Base-by-base conservation (phyloP, 192 early-diverging fungal genomes). In the Piromyces sp. region DNA sequence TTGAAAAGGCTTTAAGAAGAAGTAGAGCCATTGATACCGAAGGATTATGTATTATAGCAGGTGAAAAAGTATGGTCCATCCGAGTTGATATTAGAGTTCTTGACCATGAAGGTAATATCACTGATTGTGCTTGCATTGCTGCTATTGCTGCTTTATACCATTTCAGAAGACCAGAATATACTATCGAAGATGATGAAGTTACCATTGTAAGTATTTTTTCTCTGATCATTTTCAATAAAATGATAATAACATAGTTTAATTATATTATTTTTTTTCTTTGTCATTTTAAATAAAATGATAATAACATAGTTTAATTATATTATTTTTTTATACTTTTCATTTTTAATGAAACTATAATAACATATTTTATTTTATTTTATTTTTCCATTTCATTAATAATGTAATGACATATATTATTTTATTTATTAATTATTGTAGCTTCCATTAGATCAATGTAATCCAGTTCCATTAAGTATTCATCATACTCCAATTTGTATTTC, bases 11-110 rank as follows among this genome's bases (percentile, higher is more conserved):
- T 2, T 86, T 99, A 85, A 89, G 91, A 81, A 88, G 92, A 82
- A 92, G 91, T 81, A 88, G 94, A 37, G 96, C 96, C 28, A 87
- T 99, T 81, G 98, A 99, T 86, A 94, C 95, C 12, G 98, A 99
- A 85, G 96, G 96, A 42, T 86, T 99, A 80, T 99, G 98, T 83
- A 97, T 99, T 80, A 85, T 98, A 81, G 93, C 96, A 17, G 96
- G 96, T 30, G 94, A 96, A 85, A 96, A 98, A 88, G 95, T 98
- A 16, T 99, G 98, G 98, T 87, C 89, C 28, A 88, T 99, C 36
- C 92, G 94, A 11, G 90, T 98, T 26, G 96, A 98, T 85, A 84
- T 98, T 37, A 93, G 94, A 58, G 95, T 98, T 81, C 85, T 99
- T 68, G 96, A 98, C 85, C 90, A 98, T 84, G 94, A 95, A 82